Base-by-base conservation (phyloP, 2,329 filamentous ascomycete genomes). In the Trichoderma semiorbis region DNA sequence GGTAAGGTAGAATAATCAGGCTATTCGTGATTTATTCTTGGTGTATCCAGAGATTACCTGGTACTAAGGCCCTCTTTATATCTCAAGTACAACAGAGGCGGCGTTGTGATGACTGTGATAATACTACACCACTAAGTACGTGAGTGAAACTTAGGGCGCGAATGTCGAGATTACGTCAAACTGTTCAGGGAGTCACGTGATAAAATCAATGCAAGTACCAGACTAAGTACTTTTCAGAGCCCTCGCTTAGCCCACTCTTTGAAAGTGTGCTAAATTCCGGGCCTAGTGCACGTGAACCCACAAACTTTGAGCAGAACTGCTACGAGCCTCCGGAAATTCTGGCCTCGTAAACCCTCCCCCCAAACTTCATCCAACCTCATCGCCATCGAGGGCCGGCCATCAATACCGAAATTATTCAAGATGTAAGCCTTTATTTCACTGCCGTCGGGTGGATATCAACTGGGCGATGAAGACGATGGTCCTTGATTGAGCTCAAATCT, bases 341-440 rank as follows among this genome's bases (percentile, higher is more conserved):
- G 77, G 78, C 76, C 76, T 77, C 76, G 73, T 74, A 81, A 80
- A 79, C 81, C 82, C 81, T 81, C 80, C 80, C 77, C 81, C 80
- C 80, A 77, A 78, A 78, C 77, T 79, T 80, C 78, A 81, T 77
- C 77, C 77, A 75, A 72, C 75, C 73, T 75, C 76, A 78, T 68
- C 79, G 76, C 78, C 76, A 81, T 78, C 79, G 80, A 83, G 80
- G 81, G 81, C 77, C 80, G 78, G 78, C 82, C 82, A 82, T 83
- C 79, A 80, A 79, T 75, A 78, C 76, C 79, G 81, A 72, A 78
- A 79, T 81, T 77, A 83, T 79, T 81, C 80, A 84, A 83, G 82
- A 84, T 84, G 82, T 84, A 80, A 84, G 82, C 83, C 74, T 73
- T 63, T 72, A 66, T 67, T 65, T 32, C 18, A 64, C 32, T 34